Conservation (phyloP, 805 yeast species). For the Blastobotrys mokoenaii region DNA sequence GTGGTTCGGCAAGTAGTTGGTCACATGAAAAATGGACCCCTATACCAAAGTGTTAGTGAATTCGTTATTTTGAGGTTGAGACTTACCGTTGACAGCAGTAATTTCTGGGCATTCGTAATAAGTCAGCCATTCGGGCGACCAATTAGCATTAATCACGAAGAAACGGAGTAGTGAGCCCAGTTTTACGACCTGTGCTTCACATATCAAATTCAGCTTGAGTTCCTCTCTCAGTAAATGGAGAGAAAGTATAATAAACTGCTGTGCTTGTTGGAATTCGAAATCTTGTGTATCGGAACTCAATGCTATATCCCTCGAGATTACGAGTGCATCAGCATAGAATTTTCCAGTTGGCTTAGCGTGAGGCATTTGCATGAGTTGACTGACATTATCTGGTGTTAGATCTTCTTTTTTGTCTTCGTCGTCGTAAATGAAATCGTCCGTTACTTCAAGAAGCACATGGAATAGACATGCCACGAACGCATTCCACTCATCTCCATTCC, state of each 20-base stretch:
- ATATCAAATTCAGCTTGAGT: slow-evolving; percentile 45
- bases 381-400: too few relatives aligned
- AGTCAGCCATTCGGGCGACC: slow-evolving; percentile 52
- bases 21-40: slow-evolving; percentile 9
- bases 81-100: slow-evolving; percentile 21
- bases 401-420: too few relatives aligned
- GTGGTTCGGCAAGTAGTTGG: slow-evolving; percentile 48
- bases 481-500: slow-evolving; percentile 47
- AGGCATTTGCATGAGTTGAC: too few relatives aligned
- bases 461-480: slow-evolving; percentile 36
- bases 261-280: slow-evolving; percentile 24
- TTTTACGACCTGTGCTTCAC: slow-evolving; percentile 28
- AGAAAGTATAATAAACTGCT: slow-evolving; percentile 50
- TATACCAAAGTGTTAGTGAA: not conserved
- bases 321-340: too few relatives aligned
- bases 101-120: slow-evolving; percentile 34
- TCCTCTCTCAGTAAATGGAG: slow-evolving; percentile 79
- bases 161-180: slow-evolving; percentile 54
- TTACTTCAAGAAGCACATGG: slow-evolving; percentile 14
- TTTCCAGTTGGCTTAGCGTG: too few relatives aligned
- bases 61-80: slow-evolving; percentile 1
- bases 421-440: not conserved
- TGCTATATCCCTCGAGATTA: too few relatives aligned
- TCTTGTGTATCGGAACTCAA: too few relatives aligned
- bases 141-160: slow-evolving; percentile 58